phyloP scores from a whole-genome alignment of 495 filamentous ascomycete species.

The Coniosporium apollinis region DNA sequence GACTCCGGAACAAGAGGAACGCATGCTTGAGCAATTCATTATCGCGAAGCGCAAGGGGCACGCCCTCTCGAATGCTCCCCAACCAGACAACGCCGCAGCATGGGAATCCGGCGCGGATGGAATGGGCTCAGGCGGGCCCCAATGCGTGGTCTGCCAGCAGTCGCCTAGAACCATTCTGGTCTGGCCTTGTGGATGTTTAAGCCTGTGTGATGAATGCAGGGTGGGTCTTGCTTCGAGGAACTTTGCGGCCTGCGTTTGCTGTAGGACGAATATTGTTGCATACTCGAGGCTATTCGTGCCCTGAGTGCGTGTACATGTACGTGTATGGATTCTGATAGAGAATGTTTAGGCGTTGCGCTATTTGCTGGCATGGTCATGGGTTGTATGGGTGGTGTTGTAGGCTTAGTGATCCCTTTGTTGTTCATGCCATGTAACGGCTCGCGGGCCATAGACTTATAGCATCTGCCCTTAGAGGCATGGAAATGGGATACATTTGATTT shows the following conservation, averaged over 20 bases:
- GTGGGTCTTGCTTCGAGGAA: conserved; percentile 93
- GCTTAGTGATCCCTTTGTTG: too few relatives aligned
- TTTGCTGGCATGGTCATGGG: too few relatives aligned
- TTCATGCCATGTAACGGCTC: too few relatives aligned
- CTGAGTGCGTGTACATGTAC: conserved; percentile 22
- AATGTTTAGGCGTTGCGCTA: too few relatives aligned
- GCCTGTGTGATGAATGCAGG: conserved; percentile 85
- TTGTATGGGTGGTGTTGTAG: too few relatives aligned
- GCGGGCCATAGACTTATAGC: too few relatives aligned
- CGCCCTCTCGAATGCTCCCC: conserved; percentile 8
- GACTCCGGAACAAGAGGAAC: conserved; percentile 57
- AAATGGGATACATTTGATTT: too few relatives aligned
- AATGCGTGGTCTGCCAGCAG: conserved; percentile 86
- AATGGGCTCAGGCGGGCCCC: conserved; percentile 57
- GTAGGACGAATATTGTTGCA: conserved; percentile 66
- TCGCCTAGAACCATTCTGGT: conserved; percentile 78
- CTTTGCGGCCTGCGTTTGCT: conserved; percentile 88
- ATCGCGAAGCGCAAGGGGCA: conserved; percentile 34
- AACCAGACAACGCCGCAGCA: conserved; percentile 12
- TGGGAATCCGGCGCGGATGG: conserved; percentile 56
- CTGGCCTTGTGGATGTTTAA: conserved; percentile 92
- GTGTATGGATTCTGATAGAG: not conserved
- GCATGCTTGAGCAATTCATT: conserved; percentile 67
- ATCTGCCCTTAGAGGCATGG: too few relatives aligned
- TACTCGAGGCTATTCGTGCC: conserved; percentile 88